These are phyloP conservation scores for Vaccinium macrocarpon DNA, from an alignment of 148 eudicot species.

Conservation along the genomic window DNA sequence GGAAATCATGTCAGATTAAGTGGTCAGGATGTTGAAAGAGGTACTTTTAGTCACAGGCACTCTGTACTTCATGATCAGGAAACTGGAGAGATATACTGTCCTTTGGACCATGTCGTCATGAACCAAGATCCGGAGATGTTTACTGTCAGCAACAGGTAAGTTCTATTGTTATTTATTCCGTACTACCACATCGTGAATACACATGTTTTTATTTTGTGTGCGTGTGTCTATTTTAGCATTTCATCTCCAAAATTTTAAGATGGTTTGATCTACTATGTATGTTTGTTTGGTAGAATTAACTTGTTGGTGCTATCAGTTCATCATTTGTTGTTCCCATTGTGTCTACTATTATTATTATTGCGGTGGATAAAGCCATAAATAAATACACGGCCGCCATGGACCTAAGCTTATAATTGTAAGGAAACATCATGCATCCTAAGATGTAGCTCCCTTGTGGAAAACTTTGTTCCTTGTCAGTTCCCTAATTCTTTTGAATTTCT, in stretches of 20 bases:
- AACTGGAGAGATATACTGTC: conserved; percentile 79
- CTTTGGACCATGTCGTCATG: conserved; percentile 69
- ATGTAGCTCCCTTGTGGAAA: not conserved
- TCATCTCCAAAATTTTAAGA: not conserved
- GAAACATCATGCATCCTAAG: not conserved
- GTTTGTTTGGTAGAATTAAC: not conserved
- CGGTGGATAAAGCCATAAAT: not conserved
- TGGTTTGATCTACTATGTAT: not conserved
- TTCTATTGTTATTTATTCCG: not conserved
- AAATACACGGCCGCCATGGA: not conserved
- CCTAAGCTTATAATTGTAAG: not conserved
- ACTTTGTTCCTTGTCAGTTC: not conserved
- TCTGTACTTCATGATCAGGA: conserved; percentile 88
- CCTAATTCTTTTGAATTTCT: not conserved
- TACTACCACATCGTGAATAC: not conserved
- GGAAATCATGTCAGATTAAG: conserved; percentile 93
- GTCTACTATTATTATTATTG: not conserved
- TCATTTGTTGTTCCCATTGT: not conserved
- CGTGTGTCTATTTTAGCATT: not conserved
- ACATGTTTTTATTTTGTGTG: not conserved
- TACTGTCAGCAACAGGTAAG: conserved; percentile 92
- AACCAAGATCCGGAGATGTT: conserved; percentile 89
- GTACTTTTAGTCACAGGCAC: conserved; percentile 96
- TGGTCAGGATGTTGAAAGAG: conserved; percentile 98
- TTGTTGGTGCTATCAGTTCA: not conserved